Evolutionary conservation across 2,329 filamentous ascomycete genomes (phyloP), one percentile per base, ranked within the genome.

Genomic region (Colletotrichum tabaci): DNA sequence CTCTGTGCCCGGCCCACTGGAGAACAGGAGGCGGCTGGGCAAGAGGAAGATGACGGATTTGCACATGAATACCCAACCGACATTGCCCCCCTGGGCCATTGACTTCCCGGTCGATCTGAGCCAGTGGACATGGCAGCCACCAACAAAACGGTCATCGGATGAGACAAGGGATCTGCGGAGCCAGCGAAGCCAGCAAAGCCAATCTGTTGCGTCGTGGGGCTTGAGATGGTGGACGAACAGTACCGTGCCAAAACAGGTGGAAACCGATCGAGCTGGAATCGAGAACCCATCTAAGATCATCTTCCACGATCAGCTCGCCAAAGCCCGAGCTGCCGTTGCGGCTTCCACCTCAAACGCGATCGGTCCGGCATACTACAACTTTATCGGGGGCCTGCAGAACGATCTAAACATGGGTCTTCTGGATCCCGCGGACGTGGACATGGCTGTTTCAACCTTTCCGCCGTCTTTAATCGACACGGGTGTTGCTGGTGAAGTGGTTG

Each of bases 41-140:
- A 88, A 84, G 77, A 84, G 88, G 66, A 85, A 84, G 62, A 88
- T 90, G 83, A 87, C 85, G 23, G 87, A 84, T 62, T 78, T 88
- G 69, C 82, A 81, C 66, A 80, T 86, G 66, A 82, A 85, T 35
- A 77, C 83, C 26, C 76, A 77, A 4, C 75, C 80, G 9, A 80
- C 79, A 21, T 78, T 82, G 18, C 82, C 84, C 2, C 77, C 81
- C 8, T 90, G 87, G 88, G 82, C 83, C 0, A 81, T 88, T 56
- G 80, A 84, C 15, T 80, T 83, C 30, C 78, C 84, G 1, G 77
- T 83, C 7, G 83, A 86, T 62, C 77, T 87, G 49, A 84, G 82
- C 4, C 79, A 84, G 64, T 88, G 87, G 86, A 81, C 82, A 57
- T 90, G 88, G 88, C 79, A 84, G 47, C 82, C 88, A 10, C 88